Base-by-base conservation (phyloP, 768 basidiomycete species). In the Lyophyllum semitale region DNA sequence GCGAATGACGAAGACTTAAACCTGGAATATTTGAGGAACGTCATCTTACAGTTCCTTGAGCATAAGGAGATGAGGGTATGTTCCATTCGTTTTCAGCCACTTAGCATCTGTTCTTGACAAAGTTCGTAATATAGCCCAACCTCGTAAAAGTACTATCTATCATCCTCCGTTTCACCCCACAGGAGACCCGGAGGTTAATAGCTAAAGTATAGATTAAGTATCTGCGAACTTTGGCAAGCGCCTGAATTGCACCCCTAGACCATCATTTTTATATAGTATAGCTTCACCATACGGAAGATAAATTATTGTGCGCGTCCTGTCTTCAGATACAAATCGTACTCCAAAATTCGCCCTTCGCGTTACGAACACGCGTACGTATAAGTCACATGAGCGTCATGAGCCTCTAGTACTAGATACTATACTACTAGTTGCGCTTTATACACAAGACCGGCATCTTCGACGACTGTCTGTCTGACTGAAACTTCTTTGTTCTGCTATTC, bases 1-100 rank as follows among this genome's bases (percentile, higher is more conserved):
- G 80, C 75, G 51, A 83, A 82, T 11, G 95, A 98, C 41, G 95
- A 96, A 66, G 96, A 96, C 58, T 83, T 98, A 51, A 98, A 96
- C 65, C 75, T 96, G 8, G 97, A 98, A 73, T 99, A 99, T 71
- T 71, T 99, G 43, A 81, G 97, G 54, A 98, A 98, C 69, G 91
- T 98, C 29, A 93, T 98, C 53, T 70, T 99, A 43, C 97, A 98
- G 69, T 99, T 99, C 75, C 77, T 99, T 47, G 97, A 99, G 68
- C 92, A 98, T 73, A 95, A 96, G 68, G 95, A 98, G 70, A 98
- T 98, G 95, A 82, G 97, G 73, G 95, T 95, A 66, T 68, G 92
- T 76, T 20, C 37, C 4, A 23, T 40, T n/a, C 17, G 11, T 35
- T 23, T 33, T 26, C 35, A 43, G n/a, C 46, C 2, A n/a, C 18